Evolutionary conservation across 495 filamentous ascomycete species (phyloP), one percentile per base, ranked within the genome.

Genomic region (Aspergillus olivimuriae): DNA sequence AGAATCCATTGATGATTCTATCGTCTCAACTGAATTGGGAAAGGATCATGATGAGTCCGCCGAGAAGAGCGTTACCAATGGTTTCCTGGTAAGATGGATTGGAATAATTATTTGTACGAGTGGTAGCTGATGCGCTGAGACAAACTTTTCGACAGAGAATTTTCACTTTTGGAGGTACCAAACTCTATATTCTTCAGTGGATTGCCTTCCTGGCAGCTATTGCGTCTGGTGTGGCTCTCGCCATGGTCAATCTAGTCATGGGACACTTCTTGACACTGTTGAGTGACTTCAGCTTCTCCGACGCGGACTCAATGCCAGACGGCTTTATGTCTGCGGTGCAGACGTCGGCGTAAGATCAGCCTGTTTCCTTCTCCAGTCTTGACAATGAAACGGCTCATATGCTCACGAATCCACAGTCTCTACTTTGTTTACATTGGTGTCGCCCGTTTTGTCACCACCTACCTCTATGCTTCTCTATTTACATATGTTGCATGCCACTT

Each of bases 401-500:
- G n/a, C n/a, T n/a, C n/a, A n/a, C n/a, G n/a, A n/a, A n/a, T n/a
- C n/a, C n/a, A n/a, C n/a, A n/a, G n/a, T n/a, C n/a, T n/a, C n/a
- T n/a, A n/a, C n/a, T n/a, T n/a, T n/a, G n/a, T n/a, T n/a, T n/a
- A n/a, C 36, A 50, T 56, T 26, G 55, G 51, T 39, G 31, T 71
- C 53, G 54, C 34, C 51, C 33, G 66, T 31, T 42, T 65, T 43
- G 34, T 68, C 52, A 45, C 47, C 19, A 49, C 50, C 47, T 52
- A 59, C 45, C 30, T 61, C 51, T 46, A 60, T 26, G 43, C 33
- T 10, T 48, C 68, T 4, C 49, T 61, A 3, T 41, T 53, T 16
- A 62, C 50, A 20, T 52, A 59, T 8, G 45, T 56, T 3, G 62
- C 63, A n/a, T 61, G 92, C 58, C 78, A 86, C 44, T 76, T 89